phyloP scores from a whole-genome alignment of 176 grass and related monocot species.

The Miscanthus lutarioriparius region DNA sequence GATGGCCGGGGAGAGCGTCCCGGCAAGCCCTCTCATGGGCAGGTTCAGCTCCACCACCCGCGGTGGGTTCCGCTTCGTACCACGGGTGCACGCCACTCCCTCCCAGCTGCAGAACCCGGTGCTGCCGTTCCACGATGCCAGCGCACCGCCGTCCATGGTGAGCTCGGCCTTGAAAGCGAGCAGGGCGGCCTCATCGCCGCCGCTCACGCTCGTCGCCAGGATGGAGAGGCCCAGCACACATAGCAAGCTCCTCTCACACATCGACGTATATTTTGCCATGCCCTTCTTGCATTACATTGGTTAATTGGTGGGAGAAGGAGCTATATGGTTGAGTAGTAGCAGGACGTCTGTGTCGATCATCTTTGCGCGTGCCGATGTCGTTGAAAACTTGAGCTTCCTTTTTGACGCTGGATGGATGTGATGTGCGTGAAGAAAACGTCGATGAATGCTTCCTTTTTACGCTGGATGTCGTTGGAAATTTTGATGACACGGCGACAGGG shows the following conservation, averaged over 20 bases:
- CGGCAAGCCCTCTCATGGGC: neutral
- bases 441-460: too few relatives aligned
- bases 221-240: neutral
- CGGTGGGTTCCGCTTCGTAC: neutral
- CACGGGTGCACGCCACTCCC: neutral
- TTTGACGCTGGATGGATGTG: too few relatives aligned
- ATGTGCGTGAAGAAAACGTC: too few relatives aligned
- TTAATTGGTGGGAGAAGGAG: too few relatives aligned
- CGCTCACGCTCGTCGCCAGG: constrained; percentile 8
- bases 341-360: too few relatives aligned
- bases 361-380: too few relatives aligned
- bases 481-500: too few relatives aligned
- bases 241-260: neutral
- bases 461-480: too few relatives aligned
- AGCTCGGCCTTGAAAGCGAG: neutral
- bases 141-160: neutral
- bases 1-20: constrained; percentile 2
- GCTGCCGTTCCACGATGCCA: constrained; percentile 13
- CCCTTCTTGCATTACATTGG: too few relatives aligned
- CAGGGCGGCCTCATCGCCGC: constrained; percentile 7
- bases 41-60: neutral
- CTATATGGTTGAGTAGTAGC: too few relatives aligned
- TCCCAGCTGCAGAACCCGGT: neutral
- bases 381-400: too few relatives aligned
- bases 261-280: too few relatives aligned